Percentiles rank a stretch among this genome's conserved stretches.
Conservation (phyloP, 2,329 filamentous ascomycete genomes). For the Aspergillus niger region DNA sequence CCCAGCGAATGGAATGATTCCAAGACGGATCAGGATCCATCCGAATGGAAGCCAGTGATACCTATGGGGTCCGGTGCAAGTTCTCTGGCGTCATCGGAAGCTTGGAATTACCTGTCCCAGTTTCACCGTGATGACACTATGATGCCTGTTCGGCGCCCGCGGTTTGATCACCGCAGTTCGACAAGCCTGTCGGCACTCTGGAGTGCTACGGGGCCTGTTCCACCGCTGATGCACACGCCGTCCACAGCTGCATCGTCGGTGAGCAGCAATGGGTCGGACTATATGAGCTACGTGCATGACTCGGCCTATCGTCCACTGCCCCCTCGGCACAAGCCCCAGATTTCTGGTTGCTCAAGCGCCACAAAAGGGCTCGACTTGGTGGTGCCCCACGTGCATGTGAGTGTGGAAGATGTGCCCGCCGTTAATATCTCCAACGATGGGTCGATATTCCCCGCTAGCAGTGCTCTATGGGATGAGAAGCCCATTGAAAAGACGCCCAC, state of each 20-base stretch:
- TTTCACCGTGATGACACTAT: constrained; percentile 41
- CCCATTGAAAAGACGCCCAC: constrained; percentile 16
- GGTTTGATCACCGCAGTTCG: constrained; percentile 29
- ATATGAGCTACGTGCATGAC: constrained; percentile 32
- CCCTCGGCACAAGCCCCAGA: constrained; percentile 44
- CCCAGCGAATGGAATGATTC: constrained; percentile 38
- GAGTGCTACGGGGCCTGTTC: constrained; percentile 26
- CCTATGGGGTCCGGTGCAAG: constrained; percentile 19
- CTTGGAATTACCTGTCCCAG: constrained; percentile 47
- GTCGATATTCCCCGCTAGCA: constrained; percentile 33
- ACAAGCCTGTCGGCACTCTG: constrained; percentile 37
- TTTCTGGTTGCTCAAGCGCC: constrained; percentile 32
- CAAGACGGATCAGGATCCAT: constrained; percentile 51
- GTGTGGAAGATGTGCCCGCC: constrained; percentile 16
- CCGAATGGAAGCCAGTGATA: constrained; percentile 54
- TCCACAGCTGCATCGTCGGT: constrained; percentile 43
- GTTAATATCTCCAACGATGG: constrained; percentile 26
- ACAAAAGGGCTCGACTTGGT: constrained; percentile 44
- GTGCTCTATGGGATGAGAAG: constrained; percentile 30
- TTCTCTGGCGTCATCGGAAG: constrained; percentile 40
- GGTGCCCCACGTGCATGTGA: constrained; percentile 38
- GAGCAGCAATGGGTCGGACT: constrained; percentile 39
- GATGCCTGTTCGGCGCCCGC: constrained; percentile 22
- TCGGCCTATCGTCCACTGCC: constrained; percentile 39
- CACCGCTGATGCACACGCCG: constrained; percentile 41